These are phyloP conservation scores for Scheffersomyces cryptocercus DNA, from an alignment of 1,139 yeast species.

Conservation along the genomic window DNA sequence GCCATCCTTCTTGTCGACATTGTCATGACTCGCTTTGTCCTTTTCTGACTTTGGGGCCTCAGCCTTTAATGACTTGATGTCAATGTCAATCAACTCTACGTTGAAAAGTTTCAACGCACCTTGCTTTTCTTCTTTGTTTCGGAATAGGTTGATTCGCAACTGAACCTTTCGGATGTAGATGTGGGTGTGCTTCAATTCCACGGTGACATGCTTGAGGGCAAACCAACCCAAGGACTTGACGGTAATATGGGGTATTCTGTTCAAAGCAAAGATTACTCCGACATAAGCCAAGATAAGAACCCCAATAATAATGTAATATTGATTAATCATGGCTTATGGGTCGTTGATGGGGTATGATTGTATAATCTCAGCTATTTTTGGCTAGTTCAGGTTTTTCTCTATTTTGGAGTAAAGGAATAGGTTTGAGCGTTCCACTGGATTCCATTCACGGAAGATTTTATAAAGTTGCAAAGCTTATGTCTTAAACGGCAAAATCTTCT, in stretches of 20 bases:
- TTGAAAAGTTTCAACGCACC: slow-evolving; percentile 33
- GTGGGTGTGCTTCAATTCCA: slow-evolving; percentile 15
- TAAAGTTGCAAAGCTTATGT: too few relatives aligned
- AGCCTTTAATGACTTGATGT: slow-evolving; percentile 11
- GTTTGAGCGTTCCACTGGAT: too few relatives aligned
- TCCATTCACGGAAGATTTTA: too few relatives aligned
- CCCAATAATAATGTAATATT: neutral
- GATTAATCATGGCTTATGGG: neutral
- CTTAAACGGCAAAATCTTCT: too few relatives aligned
- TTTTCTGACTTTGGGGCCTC: neutral
- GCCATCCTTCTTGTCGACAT: neutral
- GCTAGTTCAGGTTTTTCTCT: too few relatives aligned
- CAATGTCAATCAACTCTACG: slow-evolving; percentile 30
- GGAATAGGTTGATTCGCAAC: slow-evolving; percentile 27
- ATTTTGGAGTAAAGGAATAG: too few relatives aligned
- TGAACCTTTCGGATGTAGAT: slow-evolving; percentile 24
- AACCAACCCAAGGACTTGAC: slow-evolving; percentile 43
- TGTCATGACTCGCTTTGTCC: neutral
- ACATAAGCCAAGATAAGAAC: slow-evolving; percentile 16
- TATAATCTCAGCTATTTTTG: too few relatives aligned
- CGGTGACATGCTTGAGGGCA: slow-evolving; percentile 29
- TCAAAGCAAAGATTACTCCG: slow-evolving; percentile 21
- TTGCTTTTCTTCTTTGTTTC: slow-evolving; percentile 10
- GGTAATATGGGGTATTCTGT: slow-evolving; percentile 33
- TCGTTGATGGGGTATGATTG: neutral